Conservation (phyloP, 805 yeast genomes). For the Starmerella sp. region DNA sequence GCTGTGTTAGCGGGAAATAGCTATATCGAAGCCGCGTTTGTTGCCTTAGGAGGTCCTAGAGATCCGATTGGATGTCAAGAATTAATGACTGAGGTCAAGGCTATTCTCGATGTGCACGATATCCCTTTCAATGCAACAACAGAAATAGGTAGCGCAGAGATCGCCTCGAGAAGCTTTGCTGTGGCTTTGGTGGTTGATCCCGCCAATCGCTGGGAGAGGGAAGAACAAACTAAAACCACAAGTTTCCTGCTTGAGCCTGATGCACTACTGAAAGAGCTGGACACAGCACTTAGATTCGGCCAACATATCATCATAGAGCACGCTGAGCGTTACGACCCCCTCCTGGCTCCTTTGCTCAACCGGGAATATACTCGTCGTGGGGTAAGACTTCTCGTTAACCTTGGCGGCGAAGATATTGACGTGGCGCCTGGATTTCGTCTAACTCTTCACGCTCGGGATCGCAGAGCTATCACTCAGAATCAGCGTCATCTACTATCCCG, state of each 20-base stretch:
- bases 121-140: conserved; percentile 9
- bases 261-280: conserved; percentile 55
- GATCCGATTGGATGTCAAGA: conserved; percentile 40
- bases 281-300: conserved; percentile 77
- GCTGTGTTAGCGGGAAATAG: conserved; percentile 51
- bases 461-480: conserved; percentile 30
- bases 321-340: conserved; percentile 72
- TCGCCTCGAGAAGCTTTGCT: conserved; percentile 34
- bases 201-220: conserved; percentile 23
- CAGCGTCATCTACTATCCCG: conserved; percentile 52
- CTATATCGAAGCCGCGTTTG: conserved; percentile 49
- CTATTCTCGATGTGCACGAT: conserved; percentile 31
- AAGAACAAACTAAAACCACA: conserved; percentile 19
- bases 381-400: conserved; percentile 49
- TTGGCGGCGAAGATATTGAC: conserved; percentile 59
- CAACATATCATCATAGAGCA: conserved; percentile 61
- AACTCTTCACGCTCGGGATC: conserved; percentile 50
- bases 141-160: conserved; percentile 34
- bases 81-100: conserved; percentile 25
- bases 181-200: conserved; percentile 68
- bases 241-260: conserved; percentile 60
- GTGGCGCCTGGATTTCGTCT: conserved; percentile 53
- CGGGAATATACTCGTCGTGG: conserved; percentile 53
- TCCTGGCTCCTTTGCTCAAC: conserved; percentile 50
- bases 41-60: conserved; percentile 48